phyloP scores from a whole-genome alignment of 2,329 filamentous ascomycete genomes.

The Aspergillus spinulosporus region DNA sequence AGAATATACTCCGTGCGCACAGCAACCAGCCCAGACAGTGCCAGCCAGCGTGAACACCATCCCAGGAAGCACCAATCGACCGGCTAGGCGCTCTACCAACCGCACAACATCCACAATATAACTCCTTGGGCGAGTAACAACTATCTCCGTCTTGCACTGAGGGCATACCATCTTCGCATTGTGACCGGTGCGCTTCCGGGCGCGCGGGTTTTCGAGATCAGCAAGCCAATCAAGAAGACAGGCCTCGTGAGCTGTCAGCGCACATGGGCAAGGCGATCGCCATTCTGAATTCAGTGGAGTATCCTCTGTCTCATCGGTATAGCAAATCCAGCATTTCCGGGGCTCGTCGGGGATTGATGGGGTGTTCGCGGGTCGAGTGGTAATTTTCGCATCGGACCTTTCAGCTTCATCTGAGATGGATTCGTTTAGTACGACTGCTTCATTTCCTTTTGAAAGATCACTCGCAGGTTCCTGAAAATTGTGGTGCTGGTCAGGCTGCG shows the following conservation, averaged over 20 bases:
- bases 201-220: slow-evolving; percentile 71
- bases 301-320: slow-evolving; percentile 65
- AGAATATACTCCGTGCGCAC: slow-evolving; percentile 61
- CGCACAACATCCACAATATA: slow-evolving; percentile 68
- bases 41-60: slow-evolving; percentile 54
- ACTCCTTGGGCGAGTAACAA: slow-evolving; percentile 72
- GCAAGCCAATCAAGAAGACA: slow-evolving; percentile 91
- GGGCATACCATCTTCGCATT: slow-evolving; percentile 73
- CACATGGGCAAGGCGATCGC: slow-evolving; percentile 88
- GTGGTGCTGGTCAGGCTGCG: slow-evolving; percentile 2
- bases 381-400: slow-evolving; percentile 22
- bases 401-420: slow-evolving; percentile 19
- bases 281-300: slow-evolving; percentile 63
- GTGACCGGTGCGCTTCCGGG: slow-evolving; percentile 50
- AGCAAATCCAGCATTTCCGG: slow-evolving; percentile 68
- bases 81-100: slow-evolving; percentile 57
- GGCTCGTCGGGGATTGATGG: slow-evolving; percentile 33
- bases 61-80: slow-evolving; percentile 63
- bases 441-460: slow-evolving; percentile 28
- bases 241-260: slow-evolving; percentile 83
- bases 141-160: slow-evolving; percentile 82
- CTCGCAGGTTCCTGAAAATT: slow-evolving; percentile 10
- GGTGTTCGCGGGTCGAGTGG: slow-evolving; percentile 16
- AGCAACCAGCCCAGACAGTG: slow-evolving; percentile 53
- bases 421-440: slow-evolving; percentile 35